Percentiles rank a stretch among this genome's conserved stretches.
Conservation (phyloP, 768 basidiomycete species). For the Paxillus ammoniavirescens region DNA sequence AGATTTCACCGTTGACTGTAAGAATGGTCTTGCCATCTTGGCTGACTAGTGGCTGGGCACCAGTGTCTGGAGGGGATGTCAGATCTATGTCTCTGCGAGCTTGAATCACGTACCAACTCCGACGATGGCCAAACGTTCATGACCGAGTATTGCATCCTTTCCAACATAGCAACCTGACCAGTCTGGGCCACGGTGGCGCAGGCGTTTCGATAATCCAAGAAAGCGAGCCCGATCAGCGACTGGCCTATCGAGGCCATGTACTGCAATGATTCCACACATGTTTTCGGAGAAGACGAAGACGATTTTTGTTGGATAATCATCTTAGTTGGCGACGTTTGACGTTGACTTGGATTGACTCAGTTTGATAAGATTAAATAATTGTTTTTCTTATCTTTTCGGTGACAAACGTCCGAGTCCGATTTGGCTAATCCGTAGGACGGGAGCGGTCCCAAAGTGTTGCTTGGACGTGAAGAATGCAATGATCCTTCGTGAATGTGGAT, state of each 20-base stretch:
- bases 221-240: conserved; percentile 64
- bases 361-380: no score
- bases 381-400: no score
- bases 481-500: no score
- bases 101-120: conserved; percentile 75
- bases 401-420: no score
- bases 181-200: conserved; percentile 94
- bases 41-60: conserved; percentile 91
- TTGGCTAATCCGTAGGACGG: no score
- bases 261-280: conserved; percentile 94
- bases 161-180: conserved; percentile 97
- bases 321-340: background rate
- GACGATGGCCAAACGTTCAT: conserved; percentile 96
- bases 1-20: conserved; percentile 98
- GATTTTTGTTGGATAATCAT: background rate
- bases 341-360: conserved; percentile 7
- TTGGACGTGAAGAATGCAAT: no score
- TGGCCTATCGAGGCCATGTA: conserved; percentile 77
- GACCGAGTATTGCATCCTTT: conserved; percentile 78
- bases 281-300: conserved; percentile 5
- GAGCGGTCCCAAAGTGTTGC: no score
- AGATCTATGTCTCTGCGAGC: background rate
- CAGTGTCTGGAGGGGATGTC: conserved; percentile 63
- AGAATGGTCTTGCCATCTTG: conserved; percentile 82
- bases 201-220: conserved; percentile 84